These are phyloP conservation scores for Aureobasidium uvarum DNA, from an alignment of 2,329 filamentous ascomycete genomes.

Conservation along the genomic window DNA sequence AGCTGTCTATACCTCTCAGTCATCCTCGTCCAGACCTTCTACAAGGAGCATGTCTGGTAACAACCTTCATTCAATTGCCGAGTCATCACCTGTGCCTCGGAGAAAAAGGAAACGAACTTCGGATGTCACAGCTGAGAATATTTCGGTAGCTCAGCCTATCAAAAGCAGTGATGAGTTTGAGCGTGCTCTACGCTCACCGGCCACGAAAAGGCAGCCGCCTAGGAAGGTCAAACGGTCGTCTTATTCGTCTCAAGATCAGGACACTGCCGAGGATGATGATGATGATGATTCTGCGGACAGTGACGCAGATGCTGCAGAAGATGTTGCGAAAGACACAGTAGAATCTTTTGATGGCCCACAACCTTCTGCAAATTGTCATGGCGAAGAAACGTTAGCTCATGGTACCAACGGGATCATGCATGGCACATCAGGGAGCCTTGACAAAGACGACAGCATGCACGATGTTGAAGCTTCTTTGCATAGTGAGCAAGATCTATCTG, in stretches of 20 bases:
- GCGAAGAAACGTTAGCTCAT: not conserved
- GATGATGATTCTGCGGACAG: not conserved
- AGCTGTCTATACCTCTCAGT: conserved; percentile 24
- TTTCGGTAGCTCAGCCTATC: conserved; percentile 18
- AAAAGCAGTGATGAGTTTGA: conserved; percentile 16
- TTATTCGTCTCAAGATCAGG: conserved; percentile 12
- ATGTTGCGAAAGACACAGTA: conserved; percentile 15
- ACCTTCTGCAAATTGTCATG: not conserved
- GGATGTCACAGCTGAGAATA: conserved; percentile 24
- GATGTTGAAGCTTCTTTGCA: not conserved
- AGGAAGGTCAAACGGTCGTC: conserved; percentile 21
- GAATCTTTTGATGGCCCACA: conserved; percentile 12
- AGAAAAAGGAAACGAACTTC: conserved; percentile 26
- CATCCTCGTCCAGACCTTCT: conserved; percentile 25
- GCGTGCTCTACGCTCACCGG: not conserved
- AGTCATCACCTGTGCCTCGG: conserved; percentile 20
- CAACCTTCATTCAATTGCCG: conserved; percentile 25
- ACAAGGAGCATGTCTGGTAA: conserved; percentile 28
- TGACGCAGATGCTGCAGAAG: not conserved
- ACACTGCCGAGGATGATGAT: not conserved
- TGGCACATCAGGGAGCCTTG: not conserved
- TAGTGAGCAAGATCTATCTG: conserved; percentile 26
- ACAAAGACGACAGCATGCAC: conserved; percentile 18
- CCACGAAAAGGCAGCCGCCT: conserved; percentile 10
- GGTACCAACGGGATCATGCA: not conserved